phyloP scores from a whole-genome alignment of 2,329 filamentous ascomycete species.

The Nannizziopsis barbatae region DNA sequence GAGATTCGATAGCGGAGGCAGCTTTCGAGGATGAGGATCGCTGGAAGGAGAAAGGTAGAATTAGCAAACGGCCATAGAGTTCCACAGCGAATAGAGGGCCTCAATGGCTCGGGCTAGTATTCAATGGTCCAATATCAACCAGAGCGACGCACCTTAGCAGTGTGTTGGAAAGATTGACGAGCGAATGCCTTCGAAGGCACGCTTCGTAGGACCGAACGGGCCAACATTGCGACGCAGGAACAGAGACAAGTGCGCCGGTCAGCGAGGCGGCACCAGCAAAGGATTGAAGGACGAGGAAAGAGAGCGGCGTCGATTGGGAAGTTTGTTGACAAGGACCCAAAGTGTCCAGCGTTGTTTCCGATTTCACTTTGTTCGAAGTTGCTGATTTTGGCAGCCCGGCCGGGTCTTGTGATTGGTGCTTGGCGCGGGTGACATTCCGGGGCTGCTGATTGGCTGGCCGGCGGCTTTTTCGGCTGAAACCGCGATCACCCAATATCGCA shows the following conservation, averaged over 20 bases:
- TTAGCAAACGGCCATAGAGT: too few relatives aligned
- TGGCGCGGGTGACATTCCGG: conserved; percentile 12
- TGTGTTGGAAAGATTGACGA: conserved; percentile 59
- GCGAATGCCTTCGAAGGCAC: conserved; percentile 73
- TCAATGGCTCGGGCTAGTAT: neutral
- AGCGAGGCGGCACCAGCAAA: conserved; percentile 8
- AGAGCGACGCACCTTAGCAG: conserved; percentile 59
- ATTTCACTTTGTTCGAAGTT: neutral
- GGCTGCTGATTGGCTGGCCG: conserved; percentile 14
- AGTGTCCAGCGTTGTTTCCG: too few relatives aligned
- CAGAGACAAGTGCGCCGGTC: conserved; percentile 25
- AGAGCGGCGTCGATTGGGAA: conserved; percentile 16
- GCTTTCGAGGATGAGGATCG: conserved; percentile 50
- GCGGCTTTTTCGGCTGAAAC: conserved; percentile 4
- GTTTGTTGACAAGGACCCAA: neutral
- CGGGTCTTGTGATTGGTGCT: conserved; percentile 11
- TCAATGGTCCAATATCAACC: conserved; percentile 12
- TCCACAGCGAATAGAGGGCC: too few relatives aligned
- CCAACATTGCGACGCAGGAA: conserved; percentile 59
- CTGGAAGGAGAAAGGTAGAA: conserved; percentile 2
- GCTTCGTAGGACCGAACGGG: conserved; percentile 80
- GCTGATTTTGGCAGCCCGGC: conserved; percentile 1
- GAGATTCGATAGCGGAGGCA: conserved; percentile 47
- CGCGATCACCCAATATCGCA: neutral
- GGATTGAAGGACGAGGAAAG: conserved; percentile 7